Percentiles rank a stretch among this genome's conserved stretches.
phyloP scores from a whole-genome alignment of 1,284 basidiomycete species.

The Rhodotorula sp. region DNA sequence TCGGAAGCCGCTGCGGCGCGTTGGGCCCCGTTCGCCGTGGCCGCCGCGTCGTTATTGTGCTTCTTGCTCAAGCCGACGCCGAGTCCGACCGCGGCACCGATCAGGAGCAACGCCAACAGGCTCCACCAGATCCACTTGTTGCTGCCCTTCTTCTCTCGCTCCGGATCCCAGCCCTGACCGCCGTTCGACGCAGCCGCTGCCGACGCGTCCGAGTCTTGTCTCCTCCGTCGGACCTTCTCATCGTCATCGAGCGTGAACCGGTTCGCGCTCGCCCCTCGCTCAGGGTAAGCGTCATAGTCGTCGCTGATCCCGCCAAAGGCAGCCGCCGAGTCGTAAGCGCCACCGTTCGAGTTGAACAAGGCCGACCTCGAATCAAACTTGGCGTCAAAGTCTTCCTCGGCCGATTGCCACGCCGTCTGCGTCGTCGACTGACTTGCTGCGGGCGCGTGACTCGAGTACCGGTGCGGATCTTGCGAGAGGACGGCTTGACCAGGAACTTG shows the following conservation, averaged over 20 bases:
- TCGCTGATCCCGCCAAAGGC: not conserved
- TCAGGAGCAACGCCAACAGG: conserved; percentile 14
- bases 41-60: not conserved
- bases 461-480: not conserved
- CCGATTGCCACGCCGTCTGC: conserved; percentile 11
- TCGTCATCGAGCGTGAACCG: conserved; percentile 36
- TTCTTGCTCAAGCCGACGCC: conserved; percentile 25
- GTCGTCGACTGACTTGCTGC: conserved; percentile 15
- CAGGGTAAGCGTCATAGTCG: not conserved
- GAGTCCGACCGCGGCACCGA: conserved; percentile 27
- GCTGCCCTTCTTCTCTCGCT: conserved; percentile 8
- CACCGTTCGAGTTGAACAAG: not conserved
- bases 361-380: conserved; percentile 1
- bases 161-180: conserved; percentile 10
- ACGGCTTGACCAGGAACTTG: conserved; percentile 17
- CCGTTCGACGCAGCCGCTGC: not conserved
- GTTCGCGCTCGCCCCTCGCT: conserved; percentile 12
- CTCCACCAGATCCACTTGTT: conserved; percentile 17
- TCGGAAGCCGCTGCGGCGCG: not conserved
- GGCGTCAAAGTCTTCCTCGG: conserved; percentile 8
- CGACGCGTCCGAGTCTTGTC: not conserved
- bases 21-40: not conserved
- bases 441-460: conserved; percentile 1
- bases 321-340: conserved; percentile 12
- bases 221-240: conserved; percentile 3